These are phyloP conservation scores for Boletus bicolor DNA, from an alignment of 768 basidiomycete genomes.

Conservation along the genomic window DNA sequence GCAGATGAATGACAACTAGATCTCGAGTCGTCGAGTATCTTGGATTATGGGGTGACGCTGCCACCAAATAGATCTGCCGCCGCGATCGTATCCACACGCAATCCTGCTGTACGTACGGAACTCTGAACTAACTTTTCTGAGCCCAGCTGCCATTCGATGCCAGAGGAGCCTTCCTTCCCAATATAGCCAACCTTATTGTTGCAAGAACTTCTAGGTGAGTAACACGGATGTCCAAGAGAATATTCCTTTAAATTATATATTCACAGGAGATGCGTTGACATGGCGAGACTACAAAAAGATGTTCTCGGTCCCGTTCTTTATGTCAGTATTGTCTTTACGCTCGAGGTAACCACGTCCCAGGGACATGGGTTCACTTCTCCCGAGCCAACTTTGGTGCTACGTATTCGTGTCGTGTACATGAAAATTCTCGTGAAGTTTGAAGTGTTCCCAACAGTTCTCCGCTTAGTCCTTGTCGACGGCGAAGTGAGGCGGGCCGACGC, in stretches of 20 bases:
- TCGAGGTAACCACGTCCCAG: constrained; percentile 23
- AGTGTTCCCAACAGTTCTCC: constrained; percentile 25
- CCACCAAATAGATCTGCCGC: background rate
- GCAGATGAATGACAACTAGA: background rate
- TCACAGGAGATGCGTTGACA: constrained; percentile 34
- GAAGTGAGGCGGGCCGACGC: constrained; percentile 30
- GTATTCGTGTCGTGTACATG: constrained; percentile 27
- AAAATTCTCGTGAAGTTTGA: constrained; percentile 26
- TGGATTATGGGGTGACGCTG: background rate
- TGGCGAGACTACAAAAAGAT: constrained; percentile 32
- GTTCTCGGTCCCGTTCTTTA: constrained; percentile 29
- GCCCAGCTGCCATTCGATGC: background rate
- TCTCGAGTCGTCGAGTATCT: background rate
- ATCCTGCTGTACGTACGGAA: background rate
- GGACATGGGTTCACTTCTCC: constrained; percentile 17
- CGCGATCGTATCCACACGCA: background rate
- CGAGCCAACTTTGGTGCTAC: constrained; percentile 21
- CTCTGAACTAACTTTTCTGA: constrained; percentile 3
- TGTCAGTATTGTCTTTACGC: constrained; percentile 26
- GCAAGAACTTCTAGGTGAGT: constrained; percentile 20
- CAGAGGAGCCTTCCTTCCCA: constrained; percentile 13
- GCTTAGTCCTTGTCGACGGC: constrained; percentile 32
- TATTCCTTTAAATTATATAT: constrained; percentile 7
- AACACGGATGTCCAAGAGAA: constrained; percentile 10
- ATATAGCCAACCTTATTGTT: constrained; percentile 31